phyloP scores from a whole-genome alignment of 2,329 filamentous ascomycete species.

The Onygena corvina region DNA sequence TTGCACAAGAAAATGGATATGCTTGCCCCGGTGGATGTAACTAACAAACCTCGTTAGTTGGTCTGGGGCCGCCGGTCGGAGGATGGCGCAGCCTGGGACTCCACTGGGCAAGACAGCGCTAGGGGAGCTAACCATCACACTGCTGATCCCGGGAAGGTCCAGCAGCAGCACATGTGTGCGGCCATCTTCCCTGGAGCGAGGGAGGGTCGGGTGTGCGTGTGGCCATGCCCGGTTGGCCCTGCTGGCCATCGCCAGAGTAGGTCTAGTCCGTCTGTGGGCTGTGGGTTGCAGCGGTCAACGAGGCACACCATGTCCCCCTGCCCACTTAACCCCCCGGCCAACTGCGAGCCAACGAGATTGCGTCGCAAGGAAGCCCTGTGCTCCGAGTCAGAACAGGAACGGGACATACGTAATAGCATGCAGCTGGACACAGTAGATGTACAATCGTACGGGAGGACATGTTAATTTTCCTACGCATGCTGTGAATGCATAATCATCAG shows the following conservation, averaged over 20 bases:
- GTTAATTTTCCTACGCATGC: not conserved
- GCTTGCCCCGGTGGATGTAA: not conserved
- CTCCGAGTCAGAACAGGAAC: slow-evolving; percentile 1
- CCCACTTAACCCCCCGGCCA: not conserved
- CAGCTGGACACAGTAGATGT: not conserved
- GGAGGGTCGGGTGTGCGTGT: not conserved
- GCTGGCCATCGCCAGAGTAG: not conserved
- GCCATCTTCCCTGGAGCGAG: too few species aligned
- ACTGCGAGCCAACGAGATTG: slow-evolving; percentile 1
- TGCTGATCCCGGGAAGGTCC: not conserved
- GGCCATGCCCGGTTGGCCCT: not conserved
- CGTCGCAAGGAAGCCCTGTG: slow-evolving; percentile 1
- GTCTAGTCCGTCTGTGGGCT: too few species aligned
- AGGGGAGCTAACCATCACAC: slow-evolving; percentile 2
- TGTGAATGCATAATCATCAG: not conserved
- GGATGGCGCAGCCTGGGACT: slow-evolving; percentile 8
- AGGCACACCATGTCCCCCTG: slow-evolving; percentile 2
- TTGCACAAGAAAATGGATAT: slow-evolving; percentile 6
- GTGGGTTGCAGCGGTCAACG: slow-evolving; percentile 7
- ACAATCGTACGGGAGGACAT: not conserved
- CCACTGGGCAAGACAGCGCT: slow-evolving; percentile 2
- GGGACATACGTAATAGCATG: slow-evolving; percentile 5
- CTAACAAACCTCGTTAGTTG: slow-evolving; percentile 7
- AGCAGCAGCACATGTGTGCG: not conserved
- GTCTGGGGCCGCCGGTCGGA: slow-evolving; percentile 8